These are phyloP conservation scores for Haplosporangium sp. DNA, from an alignment of 371 early-diverging fungal species.

Conservation along the genomic window DNA sequence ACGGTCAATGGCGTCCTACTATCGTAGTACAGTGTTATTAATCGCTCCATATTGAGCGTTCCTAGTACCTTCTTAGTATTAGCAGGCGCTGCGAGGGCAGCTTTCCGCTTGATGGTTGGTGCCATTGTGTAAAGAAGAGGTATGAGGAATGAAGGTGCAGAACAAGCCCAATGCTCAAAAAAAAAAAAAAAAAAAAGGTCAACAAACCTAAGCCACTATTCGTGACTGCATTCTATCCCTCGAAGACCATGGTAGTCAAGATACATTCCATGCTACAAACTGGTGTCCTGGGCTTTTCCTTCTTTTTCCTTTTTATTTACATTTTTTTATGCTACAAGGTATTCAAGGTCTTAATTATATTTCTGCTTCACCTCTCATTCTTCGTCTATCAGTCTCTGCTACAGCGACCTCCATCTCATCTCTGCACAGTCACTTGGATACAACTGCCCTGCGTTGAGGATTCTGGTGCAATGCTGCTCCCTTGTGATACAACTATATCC, in stretches of 20 bases:
- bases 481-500: too few species aligned
- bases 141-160: constrained; percentile 5
- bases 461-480: too few species aligned
- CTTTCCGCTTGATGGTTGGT: constrained; percentile 29
- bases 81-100: constrained; percentile 7
- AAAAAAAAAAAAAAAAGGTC: background rate
- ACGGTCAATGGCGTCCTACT: too few species aligned
- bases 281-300: background rate
- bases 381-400: too few species aligned
- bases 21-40: background rate
- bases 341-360: too few species aligned
- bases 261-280: too few species aligned
- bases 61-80: constrained; percentile 31
- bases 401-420: background rate
- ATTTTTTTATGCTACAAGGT: too few species aligned
- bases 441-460: background rate
- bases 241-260: background rate
- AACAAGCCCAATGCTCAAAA: background rate
- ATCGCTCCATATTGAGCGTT: background rate
- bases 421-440: background rate
- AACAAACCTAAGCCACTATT: constrained; percentile 25
- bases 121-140: constrained; percentile 14
- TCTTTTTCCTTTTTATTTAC: background rate
- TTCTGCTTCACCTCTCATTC: too few species aligned
- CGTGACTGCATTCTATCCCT: background rate